Percentiles rank a stretch among this genome's conserved stretches.
These are phyloP conservation scores for Volutella citrinella DNA, from an alignment of 2,329 filamentous ascomycete species.

Conservation along the genomic window DNA sequence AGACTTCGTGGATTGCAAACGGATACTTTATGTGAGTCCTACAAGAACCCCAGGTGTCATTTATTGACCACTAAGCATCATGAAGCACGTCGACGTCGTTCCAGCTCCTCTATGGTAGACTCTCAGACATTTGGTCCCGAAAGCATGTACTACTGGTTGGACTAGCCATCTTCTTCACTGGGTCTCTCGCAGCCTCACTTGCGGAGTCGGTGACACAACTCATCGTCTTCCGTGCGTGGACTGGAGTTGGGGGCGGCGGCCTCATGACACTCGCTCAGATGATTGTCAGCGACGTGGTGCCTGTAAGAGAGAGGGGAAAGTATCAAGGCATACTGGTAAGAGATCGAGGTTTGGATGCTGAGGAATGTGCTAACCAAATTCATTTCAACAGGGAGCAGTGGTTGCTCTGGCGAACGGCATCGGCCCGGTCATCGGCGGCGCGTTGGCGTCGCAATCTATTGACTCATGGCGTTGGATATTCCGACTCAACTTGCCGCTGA, in stretches of 20 bases:
- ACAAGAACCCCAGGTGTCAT: too few species aligned
- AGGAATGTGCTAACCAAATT: not conserved
- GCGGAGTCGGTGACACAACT: slow-evolving; percentile 38
- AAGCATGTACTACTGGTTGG: slow-evolving; percentile 38
- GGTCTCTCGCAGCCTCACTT: slow-evolving; percentile 42
- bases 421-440: slow-evolving; percentile 52
- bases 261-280: slow-evolving; percentile 69
- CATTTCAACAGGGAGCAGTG: slow-evolving; percentile 41
- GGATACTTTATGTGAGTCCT: slow-evolving; percentile 55
- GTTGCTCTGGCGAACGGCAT: slow-evolving; percentile 53
- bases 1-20: slow-evolving; percentile 53
- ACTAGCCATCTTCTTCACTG: slow-evolving; percentile 40
- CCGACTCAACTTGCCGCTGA: slow-evolving; percentile 51
- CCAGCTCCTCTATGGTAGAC: slow-evolving; percentile 43
- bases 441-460: slow-evolving; percentile 41
- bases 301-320: slow-evolving; percentile 65
- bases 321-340: slow-evolving; percentile 62
- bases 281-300: slow-evolving; percentile 68
- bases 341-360: rapidly evolving
- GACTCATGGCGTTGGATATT: slow-evolving; percentile 55
- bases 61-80: not conserved
- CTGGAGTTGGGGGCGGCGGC: slow-evolving; percentile 64
- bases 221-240: slow-evolving; percentile 39
- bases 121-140: slow-evolving; percentile 46
- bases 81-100: slow-evolving; percentile 45